Evolutionary conservation across 2,329 filamentous ascomycete species (phyloP).

Genomic region (Hymenoscyphus linearis): DNA sequence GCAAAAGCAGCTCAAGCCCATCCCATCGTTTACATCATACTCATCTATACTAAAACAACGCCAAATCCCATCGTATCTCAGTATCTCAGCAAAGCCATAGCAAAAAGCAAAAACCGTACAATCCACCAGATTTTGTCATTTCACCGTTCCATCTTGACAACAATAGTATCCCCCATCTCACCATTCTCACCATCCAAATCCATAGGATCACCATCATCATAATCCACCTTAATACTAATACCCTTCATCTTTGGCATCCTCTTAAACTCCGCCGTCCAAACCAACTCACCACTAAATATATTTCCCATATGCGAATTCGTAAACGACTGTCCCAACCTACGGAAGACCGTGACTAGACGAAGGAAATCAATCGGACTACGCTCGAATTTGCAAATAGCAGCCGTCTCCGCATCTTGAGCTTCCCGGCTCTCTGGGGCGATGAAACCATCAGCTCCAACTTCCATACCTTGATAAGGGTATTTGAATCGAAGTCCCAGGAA

Average conservation of each 20-base stretch:
- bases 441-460: conserved; percentile 14
- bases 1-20: too few relatives aligned
- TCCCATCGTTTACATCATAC: too few relatives aligned
- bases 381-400: neutral
- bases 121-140: too few relatives aligned
- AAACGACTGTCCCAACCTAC: conserved; percentile 6
- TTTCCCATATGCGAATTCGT: neutral
- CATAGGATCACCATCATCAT: neutral
- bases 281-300: conserved; percentile 6
- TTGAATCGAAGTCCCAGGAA: conserved; percentile 43
- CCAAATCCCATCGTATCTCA: too few relatives aligned
- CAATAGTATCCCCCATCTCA: neutral
- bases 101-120: too few relatives aligned
- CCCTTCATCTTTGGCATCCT: neutral
- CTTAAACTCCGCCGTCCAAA: neutral
- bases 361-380: conserved; percentile 1
- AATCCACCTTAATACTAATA: neutral
- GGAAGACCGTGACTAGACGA: neutral
- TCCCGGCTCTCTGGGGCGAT: neutral
- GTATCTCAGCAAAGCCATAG: too few relatives aligned
- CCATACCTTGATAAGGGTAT: conserved; percentile 1
- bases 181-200: neutral
- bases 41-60: too few relatives aligned
- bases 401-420: neutral
- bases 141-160: neutral